Evolutionary conservation across 257 asterid genomes (phyloP).

Genomic region (Solanum rostratum): DNA sequence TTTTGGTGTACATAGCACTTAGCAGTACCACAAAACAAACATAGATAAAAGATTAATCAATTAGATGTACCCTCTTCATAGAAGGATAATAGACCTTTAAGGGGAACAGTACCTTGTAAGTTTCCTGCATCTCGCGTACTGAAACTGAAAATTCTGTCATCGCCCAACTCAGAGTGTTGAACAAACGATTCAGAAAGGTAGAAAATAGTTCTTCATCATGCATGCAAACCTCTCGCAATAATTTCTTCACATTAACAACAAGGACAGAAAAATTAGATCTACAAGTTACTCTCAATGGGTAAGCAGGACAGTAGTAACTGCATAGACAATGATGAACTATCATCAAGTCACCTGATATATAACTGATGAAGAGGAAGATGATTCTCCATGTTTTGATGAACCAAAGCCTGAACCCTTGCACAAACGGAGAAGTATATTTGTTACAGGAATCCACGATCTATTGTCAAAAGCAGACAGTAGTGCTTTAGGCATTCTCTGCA

Average conservation of each 20-base stretch:
- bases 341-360: slow-evolving; percentile 50
- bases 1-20: not conserved
- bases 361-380: slow-evolving; percentile 73
- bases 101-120: slow-evolving; percentile 46
- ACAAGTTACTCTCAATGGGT: not conserved
- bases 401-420: slow-evolving; percentile 87
- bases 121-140: slow-evolving; percentile 88
- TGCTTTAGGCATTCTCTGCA: slow-evolving; percentile 62
- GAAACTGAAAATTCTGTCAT: slow-evolving; percentile 97
- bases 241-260: slow-evolving; percentile 27
- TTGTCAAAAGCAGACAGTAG: slow-evolving; percentile 75
- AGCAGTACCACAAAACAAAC: not conserved
- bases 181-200: slow-evolving; percentile 75
- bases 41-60: not conserved
- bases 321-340: not conserved
- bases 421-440: slow-evolving; percentile 66
- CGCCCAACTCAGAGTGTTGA: slow-evolving; percentile 92
- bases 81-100: not conserved
- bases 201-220: slow-evolving; percentile 61
- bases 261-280: not conserved
- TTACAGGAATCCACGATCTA: slow-evolving; percentile 94
- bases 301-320: not conserved
- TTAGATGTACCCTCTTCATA: not conserved
- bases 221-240: slow-evolving; percentile 77
- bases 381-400: slow-evolving; percentile 70